Percentiles rank a stretch among this genome's conserved stretches.
Evolutionary conservation across 108 stramenopile species (phyloP).

Genomic region (Nannochloropsis gaditana): DNA sequence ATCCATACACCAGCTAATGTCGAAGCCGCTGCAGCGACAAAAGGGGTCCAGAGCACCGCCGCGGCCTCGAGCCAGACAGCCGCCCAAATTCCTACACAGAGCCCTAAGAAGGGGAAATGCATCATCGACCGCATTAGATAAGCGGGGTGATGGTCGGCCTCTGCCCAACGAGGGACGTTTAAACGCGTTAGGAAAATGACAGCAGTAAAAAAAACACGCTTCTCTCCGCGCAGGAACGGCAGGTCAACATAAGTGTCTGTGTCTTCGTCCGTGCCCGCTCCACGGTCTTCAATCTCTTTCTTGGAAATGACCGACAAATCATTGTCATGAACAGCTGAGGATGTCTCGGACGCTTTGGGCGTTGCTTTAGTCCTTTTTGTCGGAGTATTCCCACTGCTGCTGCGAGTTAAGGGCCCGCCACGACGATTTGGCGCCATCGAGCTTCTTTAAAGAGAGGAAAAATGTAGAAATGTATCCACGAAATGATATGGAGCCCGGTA

Average conservation of each 20-base stretch:
- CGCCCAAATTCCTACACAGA: conserved; percentile 55
- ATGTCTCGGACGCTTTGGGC: no score
- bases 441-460: no score
- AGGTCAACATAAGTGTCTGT: background rate
- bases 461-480: no score
- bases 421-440: background rate
- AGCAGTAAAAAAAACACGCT: conserved; percentile 17
- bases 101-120: conserved; percentile 64
- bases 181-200: conserved; percentile 13
- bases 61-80: conserved; percentile 44
- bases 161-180: background rate
- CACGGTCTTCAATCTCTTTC: conserved; percentile 8
- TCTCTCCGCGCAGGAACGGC: background rate
- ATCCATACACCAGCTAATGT: conserved; percentile 48
- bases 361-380: background rate
- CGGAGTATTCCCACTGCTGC: background rate
- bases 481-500: no score
- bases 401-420: conserved; percentile 7
- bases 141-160: conserved; percentile 13
- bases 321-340: background rate
- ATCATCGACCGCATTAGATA: conserved; percentile 47
- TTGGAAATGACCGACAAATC: background rate
- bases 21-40: conserved; percentile 47
- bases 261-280: conserved; percentile 1
- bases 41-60: conserved; percentile 30